phyloP scores from a whole-genome alignment of 2,329 filamentous ascomycete genomes.

The Pseudogymnoascus sp. region DNA sequence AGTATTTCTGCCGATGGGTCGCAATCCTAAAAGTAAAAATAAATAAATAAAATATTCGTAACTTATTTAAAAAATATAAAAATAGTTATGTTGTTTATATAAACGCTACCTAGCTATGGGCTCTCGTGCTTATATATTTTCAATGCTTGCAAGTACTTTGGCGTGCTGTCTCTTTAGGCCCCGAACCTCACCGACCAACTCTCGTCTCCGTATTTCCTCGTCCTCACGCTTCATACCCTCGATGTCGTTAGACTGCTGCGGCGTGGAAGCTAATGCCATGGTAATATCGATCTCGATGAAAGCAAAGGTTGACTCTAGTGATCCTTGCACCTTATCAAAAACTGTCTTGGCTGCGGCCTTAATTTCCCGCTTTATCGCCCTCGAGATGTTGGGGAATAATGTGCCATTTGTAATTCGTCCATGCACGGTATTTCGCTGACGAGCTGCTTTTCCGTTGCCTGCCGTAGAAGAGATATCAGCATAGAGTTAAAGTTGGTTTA shows the following conservation, averaged over 20 bases:
- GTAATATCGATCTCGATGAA: constrained; percentile 12
- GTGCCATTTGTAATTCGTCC: constrained; percentile 16
- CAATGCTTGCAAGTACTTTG: constrained; percentile 12
- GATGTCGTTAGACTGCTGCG: neutral
- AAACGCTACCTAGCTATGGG: neutral
- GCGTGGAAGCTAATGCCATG: constrained; percentile 11
- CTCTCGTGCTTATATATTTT: neutral
- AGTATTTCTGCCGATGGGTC: too few species aligned
- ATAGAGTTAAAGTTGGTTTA: neutral
- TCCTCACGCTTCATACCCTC: neutral
- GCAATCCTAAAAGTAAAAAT: too few species aligned
- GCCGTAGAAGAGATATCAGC: constrained; percentile 9
- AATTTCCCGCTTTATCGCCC: constrained; percentile 13
- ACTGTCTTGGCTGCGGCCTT: constrained; percentile 10
- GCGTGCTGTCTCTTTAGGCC: constrained; percentile 12
- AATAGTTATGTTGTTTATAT: neutral
- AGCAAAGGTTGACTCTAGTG: constrained; percentile 1
- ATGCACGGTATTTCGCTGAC: constrained; percentile 15
- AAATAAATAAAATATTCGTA: too few species aligned
- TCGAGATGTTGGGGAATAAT: constrained; percentile 17
- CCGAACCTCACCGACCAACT: constrained; percentile 12
- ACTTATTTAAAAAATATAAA: too few species aligned
- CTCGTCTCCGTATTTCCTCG: constrained; percentile 11
- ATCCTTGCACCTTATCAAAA: constrained; percentile 10
- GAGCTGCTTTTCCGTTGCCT: constrained; percentile 14